Percentiles rank a stretch among this genome's conserved stretches.
phyloP scores from a whole-genome alignment of 2,329 filamentous ascomycete species.

The Fusarium sp. region DNA sequence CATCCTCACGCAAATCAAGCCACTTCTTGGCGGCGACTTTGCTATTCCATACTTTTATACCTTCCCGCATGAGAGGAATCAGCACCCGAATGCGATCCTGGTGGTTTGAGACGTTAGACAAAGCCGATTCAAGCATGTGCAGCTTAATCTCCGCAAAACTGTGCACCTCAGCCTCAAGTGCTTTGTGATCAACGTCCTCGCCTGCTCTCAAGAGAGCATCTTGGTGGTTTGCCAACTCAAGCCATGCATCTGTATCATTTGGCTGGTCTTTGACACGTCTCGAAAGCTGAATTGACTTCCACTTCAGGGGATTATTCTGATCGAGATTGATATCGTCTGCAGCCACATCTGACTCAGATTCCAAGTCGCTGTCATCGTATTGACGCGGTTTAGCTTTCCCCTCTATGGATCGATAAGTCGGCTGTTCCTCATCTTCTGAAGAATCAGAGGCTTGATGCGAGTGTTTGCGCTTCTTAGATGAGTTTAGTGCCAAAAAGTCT shows the following conservation, averaged over 20 bases:
- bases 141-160: slow-evolving; percentile 83
- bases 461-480: slow-evolving; percentile 56
- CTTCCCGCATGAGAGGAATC: slow-evolving; percentile 77
- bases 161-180: slow-evolving; percentile 68
- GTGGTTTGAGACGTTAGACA: slow-evolving; percentile 62
- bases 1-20: slow-evolving; percentile 57
- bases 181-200: slow-evolving; percentile 54
- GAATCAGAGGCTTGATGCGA: slow-evolving; percentile 48
- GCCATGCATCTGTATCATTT: slow-evolving; percentile 76
- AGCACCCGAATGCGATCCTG: slow-evolving; percentile 69
- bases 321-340: slow-evolving; percentile 47
- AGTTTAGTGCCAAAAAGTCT: slow-evolving; percentile 60
- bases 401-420: slow-evolving; percentile 73
- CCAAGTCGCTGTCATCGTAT: slow-evolving; percentile 59
- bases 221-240: slow-evolving; percentile 82
- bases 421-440: slow-evolving; percentile 58
- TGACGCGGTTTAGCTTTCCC: slow-evolving; percentile 65
- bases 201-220: slow-evolving; percentile 68
- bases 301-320: slow-evolving; percentile 58
- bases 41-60: slow-evolving; percentile 76
- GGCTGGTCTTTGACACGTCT: slow-evolving; percentile 73
- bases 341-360: slow-evolving; percentile 58
- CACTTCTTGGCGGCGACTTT: slow-evolving; percentile 71
- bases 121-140: slow-evolving; percentile 80
- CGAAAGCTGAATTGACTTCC: slow-evolving; percentile 69